Base-by-base conservation (phyloP, 352 stramenopile species). In the Globisporangium iwayamae region DNA sequence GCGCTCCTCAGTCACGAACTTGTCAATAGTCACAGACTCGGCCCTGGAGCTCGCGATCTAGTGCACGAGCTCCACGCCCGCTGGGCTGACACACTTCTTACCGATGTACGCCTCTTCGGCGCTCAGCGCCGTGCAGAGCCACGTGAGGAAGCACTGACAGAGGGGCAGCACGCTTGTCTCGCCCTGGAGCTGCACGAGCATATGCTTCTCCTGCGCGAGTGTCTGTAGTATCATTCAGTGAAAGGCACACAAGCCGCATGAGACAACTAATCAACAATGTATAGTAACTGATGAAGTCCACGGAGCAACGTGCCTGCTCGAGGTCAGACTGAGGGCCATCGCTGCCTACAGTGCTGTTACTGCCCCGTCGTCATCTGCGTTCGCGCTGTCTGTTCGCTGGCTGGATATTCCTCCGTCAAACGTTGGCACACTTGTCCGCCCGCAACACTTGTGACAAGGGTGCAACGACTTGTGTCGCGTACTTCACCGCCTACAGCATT, bases 71-170 rank as follows among this genome's bases (percentile, higher is more conserved):
- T 41, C 72, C 13, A 51, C 58, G 0, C 80, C 86, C 0, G 73
- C 68, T 0, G 71, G 68, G 32, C 88, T 70, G 2, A 70, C 66
- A 47, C 70, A 74, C 60, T 85, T 90, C 30, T 74, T 72, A 0
- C 86, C 86, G 54, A 94, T 65, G 41, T 95, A 96, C 2, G 78
- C 82, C 61, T 91, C 86, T 63, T 92, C 81, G 0, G 83, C 83
- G 38, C 81, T 53, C 13, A 91, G 55, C 0, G 68, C 57, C 3
- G 51, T 55, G 48, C 75, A 75, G 25, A 93, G 66, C 80, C 82
- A 91, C 58, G 70, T 63, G 20, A 85, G 28, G 28, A 85, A 90
- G 14, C 58, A 59, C 28, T 83, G 67, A 39, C 80, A 87, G 11
- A 96, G 74, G n/a, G 67, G 50, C 20, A 67, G 43, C 36, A 90